Evolutionary conservation across 495 filamentous ascomycete species (phyloP).

Genomic region (Cenococcum geophilum): DNA sequence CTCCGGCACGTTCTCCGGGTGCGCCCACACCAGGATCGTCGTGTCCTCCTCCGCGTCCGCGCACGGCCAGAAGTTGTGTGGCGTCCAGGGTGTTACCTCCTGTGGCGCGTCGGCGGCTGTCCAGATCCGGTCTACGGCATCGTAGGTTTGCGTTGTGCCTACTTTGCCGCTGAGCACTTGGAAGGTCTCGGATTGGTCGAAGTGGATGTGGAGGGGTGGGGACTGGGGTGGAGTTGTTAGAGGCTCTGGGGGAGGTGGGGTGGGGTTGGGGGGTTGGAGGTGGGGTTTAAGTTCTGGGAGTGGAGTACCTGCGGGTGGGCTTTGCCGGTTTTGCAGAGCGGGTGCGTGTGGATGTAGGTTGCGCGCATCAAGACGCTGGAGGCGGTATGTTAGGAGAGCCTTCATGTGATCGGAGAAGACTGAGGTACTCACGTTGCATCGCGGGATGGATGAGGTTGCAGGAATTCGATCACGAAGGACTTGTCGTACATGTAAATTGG

Average conservation of each 20-base stretch:
- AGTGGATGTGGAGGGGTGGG: slow-evolving; percentile 13
- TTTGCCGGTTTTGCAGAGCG: not conserved
- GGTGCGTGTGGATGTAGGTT: not conserved
- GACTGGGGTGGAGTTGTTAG: not conserved
- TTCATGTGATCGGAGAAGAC: not conserved
- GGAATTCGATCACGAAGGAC: slow-evolving; percentile 1
- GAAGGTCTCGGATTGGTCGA: slow-evolving; percentile 16
- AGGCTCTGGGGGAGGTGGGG: not conserved
- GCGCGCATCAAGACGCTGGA: slow-evolving; percentile 2
- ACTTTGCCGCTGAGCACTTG: slow-evolving; percentile 4
- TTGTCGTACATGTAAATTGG: not conserved
- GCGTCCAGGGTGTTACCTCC: slow-evolving; percentile 10
- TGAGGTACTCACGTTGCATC: not conserved
- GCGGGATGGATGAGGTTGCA: not conserved
- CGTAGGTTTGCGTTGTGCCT: slow-evolving; percentile 6
- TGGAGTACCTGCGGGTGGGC: not conserved
- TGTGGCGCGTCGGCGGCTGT: slow-evolving; percentile 2
- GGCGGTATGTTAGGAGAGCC: not conserved
- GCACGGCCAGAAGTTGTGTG: slow-evolving; percentile 10
- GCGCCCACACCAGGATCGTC: slow-evolving; percentile 14
- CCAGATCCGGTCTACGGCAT: slow-evolving; percentile 1
- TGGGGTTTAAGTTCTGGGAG: too few species aligned
- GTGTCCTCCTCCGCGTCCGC: not conserved
- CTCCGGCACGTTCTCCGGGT: slow-evolving; percentile 3
- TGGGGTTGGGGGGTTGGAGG: not conserved